Base-by-base conservation (phyloP, 2,329 filamentous ascomycete genomes). In the Neurospora crassa region DNA sequence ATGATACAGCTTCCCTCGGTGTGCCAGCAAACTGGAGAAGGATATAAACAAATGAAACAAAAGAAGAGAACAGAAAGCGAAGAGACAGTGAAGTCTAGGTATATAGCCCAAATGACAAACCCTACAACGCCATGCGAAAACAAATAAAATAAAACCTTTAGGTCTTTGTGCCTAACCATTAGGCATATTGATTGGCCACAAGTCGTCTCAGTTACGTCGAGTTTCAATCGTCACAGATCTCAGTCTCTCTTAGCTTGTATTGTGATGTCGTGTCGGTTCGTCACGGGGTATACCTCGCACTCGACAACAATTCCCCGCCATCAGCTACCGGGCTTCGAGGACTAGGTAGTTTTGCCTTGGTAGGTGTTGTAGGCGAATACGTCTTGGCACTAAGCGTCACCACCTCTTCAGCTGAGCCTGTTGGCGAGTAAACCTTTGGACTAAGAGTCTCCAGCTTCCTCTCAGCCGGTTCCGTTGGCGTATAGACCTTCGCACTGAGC, bases 331-430 rank as follows among this genome's bases (percentile, higher is more conserved):
- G 53, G 47, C 47, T 53, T 8, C 47, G 47, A 34, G 82, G 83
- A 71, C 82, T 85, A 5, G 82, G 79, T 14, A 84, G 76, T 74
- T 80, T 83, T n/a, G 76, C 73, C 71, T 78, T 81, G 11, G 77
- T 79, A 11, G 72, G 74, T 71, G 78, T 82, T 37, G 80, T 78
- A 1, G 84, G 83, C 68, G 80, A 82, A 76, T 89, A 88, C 1
- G 88, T 85, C 1, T 83, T 80, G 3, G 87, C 83, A 72, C 82
- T 86, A 2, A 88, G 79, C 3, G 81, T 84, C 29, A 80, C 78
- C 53, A 80, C 76, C 16, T 79, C 77, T 3, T 79, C 77, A 34
- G 53, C 53, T 16, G 53, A 16, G 18, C 16, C 8, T 3, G 7
- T 63, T 63, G 53, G 53, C 5, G 53, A 63, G 5, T 63, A 63